phyloP scores from a whole-genome alignment of 1,139 yeast genomes.

The Debaryomyces subglobosus region DNA sequence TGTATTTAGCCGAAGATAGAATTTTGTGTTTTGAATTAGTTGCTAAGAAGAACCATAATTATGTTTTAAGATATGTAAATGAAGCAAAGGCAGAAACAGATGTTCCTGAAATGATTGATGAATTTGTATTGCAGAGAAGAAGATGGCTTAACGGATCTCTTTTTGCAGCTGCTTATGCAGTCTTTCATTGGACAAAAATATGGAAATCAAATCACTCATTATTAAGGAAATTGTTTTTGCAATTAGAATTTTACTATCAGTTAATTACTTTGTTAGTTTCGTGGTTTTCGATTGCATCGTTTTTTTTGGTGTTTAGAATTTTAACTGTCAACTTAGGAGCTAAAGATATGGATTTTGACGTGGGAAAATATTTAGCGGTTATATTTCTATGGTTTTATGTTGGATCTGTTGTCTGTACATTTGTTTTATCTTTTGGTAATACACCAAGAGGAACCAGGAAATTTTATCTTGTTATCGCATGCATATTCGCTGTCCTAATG shows the following conservation, averaged over 20 bases:
- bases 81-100: constrained; percentile 82
- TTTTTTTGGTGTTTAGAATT: constrained; percentile 72
- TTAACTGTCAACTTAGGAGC: constrained; percentile 60
- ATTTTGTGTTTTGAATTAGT: constrained; percentile 81
- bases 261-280: constrained; percentile 65
- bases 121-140: constrained; percentile 75
- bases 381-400: constrained; percentile 48
- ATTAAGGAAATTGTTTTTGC: constrained; percentile 61
- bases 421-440: constrained; percentile 52
- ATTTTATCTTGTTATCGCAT: constrained; percentile 45
- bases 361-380: constrained; percentile 46
- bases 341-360: constrained; percentile 45
- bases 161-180: constrained; percentile 78
- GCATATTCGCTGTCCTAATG: constrained; percentile 49
- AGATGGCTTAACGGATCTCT: constrained; percentile 87
- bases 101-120: constrained; percentile 75
- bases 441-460: constrained; percentile 51
- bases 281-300: constrained; percentile 80
- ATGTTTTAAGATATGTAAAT: constrained; percentile 72
- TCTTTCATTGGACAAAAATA: constrained; percentile 68
- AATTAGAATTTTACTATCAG: constrained; percentile 73
- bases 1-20: constrained; percentile 87
- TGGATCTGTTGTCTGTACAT: constrained; percentile 45
- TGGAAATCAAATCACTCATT: constrained; percentile 73
- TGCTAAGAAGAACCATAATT: constrained; percentile 63